These are phyloP conservation scores for Cladophialophora carrionii DNA, from an alignment of 2,329 filamentous ascomycete species.

Conservation along the genomic window DNA sequence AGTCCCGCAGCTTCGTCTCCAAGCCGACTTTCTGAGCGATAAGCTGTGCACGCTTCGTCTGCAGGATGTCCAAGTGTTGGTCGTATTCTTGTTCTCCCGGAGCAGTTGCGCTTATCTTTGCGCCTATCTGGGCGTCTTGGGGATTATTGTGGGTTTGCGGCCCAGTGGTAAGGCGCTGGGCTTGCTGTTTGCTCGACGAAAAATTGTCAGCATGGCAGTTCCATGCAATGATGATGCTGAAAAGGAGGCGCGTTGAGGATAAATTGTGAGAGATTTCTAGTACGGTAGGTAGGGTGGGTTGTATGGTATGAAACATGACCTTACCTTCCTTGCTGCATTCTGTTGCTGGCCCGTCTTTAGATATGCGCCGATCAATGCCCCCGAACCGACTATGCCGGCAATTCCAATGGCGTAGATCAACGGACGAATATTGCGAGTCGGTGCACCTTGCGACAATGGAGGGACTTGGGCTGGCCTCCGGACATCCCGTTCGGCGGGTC, in stretches of 20 bases:
- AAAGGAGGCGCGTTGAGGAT: background rate
- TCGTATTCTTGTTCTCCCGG: slow-evolving; percentile 8
- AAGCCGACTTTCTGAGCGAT: slow-evolving; percentile 28
- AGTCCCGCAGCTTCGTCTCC: slow-evolving; percentile 25
- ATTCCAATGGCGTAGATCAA: slow-evolving; percentile 32
- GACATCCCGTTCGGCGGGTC: background rate
- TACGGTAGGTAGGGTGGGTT: background rate
- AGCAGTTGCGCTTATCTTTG: background rate
- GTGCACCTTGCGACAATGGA: background rate
- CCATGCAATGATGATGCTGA: background rate
- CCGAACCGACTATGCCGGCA: slow-evolving; percentile 31
- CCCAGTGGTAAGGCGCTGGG: background rate
- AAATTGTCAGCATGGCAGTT: background rate
- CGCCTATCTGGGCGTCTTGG: slow-evolving; percentile 8
- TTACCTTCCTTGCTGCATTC: slow-evolving; percentile 19
- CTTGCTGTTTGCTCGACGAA: background rate
- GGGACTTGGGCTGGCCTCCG: background rate
- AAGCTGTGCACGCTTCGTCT: slow-evolving; percentile 28
- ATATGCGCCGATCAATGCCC: slow-evolving; percentile 32
- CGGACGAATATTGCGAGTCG: slow-evolving; percentile 22
- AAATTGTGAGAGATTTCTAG: background rate
- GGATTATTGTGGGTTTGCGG: background rate
- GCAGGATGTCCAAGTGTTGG: slow-evolving; percentile 20
- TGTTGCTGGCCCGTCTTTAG: slow-evolving; percentile 27
- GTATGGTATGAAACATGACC: background rate